These are phyloP conservation scores for Orbilia brochopaga DNA, from an alignment of 2,329 filamentous ascomycete genomes.

Conservation along the genomic window DNA sequence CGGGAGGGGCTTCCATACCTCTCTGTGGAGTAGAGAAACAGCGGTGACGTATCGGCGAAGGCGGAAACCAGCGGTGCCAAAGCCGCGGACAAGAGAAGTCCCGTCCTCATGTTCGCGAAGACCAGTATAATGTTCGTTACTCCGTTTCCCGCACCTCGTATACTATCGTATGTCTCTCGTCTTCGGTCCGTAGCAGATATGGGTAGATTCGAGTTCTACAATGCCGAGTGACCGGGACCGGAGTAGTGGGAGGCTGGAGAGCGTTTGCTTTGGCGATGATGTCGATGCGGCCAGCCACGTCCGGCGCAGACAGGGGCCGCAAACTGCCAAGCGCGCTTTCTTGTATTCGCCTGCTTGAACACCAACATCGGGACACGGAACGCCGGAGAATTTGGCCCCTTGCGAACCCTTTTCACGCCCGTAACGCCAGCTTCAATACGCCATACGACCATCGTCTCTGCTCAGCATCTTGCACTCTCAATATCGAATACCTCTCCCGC, in stretches of 20 bases:
- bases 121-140: background rate
- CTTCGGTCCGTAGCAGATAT: background rate
- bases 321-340: conserved; percentile 33
- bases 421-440: conserved; percentile 26
- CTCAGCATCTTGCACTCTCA: background rate
- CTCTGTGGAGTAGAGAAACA: conserved; percentile 83
- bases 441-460: background rate
- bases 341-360: conserved; percentile 21
- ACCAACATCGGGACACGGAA: conserved; percentile 8
- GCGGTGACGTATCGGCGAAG: conserved; percentile 85
- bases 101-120: conserved; percentile 36
- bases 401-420: background rate
- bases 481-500: background rate
- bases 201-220: conserved; percentile 7
- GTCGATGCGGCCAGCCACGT: conserved; percentile 48
- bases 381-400: conserved; percentile 36
- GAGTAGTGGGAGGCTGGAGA: background rate
- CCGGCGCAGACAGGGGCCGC: conserved; percentile 8
- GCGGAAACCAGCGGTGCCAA: conserved; percentile 60
- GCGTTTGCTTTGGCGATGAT: conserved; percentile 50
- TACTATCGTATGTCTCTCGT: conserved; percentile 5
- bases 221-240: conserved; percentile 1
- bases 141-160: background rate
- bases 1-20: conserved; percentile 67
- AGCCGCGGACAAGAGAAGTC: conserved; percentile 39